Evolutionary conservation across 352 stramenopile genomes (phyloP), one percentile per base, ranked within the genome.

Genomic region (Phytophthora pisi): DNA sequence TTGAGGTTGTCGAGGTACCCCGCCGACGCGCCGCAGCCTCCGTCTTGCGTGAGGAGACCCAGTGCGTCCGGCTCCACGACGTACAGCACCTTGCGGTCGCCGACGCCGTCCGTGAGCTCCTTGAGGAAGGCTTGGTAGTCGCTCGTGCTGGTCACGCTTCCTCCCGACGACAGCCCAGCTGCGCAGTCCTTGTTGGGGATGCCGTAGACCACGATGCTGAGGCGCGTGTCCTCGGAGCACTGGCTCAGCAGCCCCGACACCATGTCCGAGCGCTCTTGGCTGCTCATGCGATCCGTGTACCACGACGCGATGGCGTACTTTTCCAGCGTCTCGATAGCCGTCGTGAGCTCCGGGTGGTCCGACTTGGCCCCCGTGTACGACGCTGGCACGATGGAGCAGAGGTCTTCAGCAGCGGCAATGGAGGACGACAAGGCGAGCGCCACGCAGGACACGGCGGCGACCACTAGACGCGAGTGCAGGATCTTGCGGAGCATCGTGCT

Each of bases 141-240:
- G n/a, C 69, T 57, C 2, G 68, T 57, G 54, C 59, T 86, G 34
- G 64, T 68, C 16, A 80, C 72, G 36, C 30, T 67, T 42, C 74
- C 69, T 34, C 66, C 57, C 0, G 63, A 70, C 24, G 81, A 90
- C 49, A 81, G 74, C 15, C 74, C 72, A 11, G 68, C 73, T 18
- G 71, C 69, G 46, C 82, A 88, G 63, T 90, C 79, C 61, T 90
- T 89, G 59, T 87, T 77, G 9, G 79, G 82, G 13, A 90, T 68
- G n/a, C 82, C 82, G 56, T 90, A 90, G 20, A 90, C 77, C 8
- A 89, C 79, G 53, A 90, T 63, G 13, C 47, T 84, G 6, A 89
- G 55, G 1, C 79, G 72, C 23, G 68, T 72, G 26, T 74, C 72
- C 23, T 74, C 64, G 0, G 58, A 56, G 42, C 80, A 86, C 28